phyloP scores from a whole-genome alignment of 2,329 filamentous ascomycete genomes.

The Ophiocordyceps sinensis region DNA sequence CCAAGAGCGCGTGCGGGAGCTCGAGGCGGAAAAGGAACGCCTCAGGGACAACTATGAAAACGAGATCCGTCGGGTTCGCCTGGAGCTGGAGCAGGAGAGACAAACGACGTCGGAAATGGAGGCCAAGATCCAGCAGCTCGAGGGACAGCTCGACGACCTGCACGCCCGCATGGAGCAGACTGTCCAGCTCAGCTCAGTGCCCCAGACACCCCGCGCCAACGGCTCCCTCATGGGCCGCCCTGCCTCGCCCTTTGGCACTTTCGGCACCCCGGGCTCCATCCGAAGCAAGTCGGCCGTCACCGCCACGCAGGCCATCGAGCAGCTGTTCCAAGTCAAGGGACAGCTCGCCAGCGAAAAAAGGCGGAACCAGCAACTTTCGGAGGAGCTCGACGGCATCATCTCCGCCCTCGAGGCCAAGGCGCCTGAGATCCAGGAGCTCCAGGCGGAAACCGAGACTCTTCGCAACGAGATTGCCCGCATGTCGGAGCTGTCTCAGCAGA shows the following conservation, averaged over 20 bases:
- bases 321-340: conserved; percentile 53
- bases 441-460: conserved; percentile 66
- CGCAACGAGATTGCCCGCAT: conserved; percentile 71
- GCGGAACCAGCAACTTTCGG: conserved; percentile 57
- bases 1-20: conserved; percentile 53
- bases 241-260: conserved; percentile 49
- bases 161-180: conserved; percentile 32
- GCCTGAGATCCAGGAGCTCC: conserved; percentile 77
- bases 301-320: conserved; percentile 48
- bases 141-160: conserved; percentile 38
- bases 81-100: conserved; percentile 41
- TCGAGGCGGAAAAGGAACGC: conserved; percentile 46
- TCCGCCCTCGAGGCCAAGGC: conserved; percentile 71
- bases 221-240: conserved; percentile 36
- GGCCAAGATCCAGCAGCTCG: conserved; percentile 33
- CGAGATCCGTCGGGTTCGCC: conserved; percentile 37
- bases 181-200: conserved; percentile 30
- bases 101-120: conserved; percentile 30
- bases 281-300: conserved; percentile 41
- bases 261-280: conserved; percentile 44
- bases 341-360: conserved; percentile 62
- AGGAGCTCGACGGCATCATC: conserved; percentile 75
- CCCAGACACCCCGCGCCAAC: conserved; percentile 47
- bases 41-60: conserved; percentile 52
- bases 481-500: conserved; percentile 70